Conservation (phyloP, 495 filamentous ascomycete species). For the Hypoxylon lienhwacheense region DNA sequence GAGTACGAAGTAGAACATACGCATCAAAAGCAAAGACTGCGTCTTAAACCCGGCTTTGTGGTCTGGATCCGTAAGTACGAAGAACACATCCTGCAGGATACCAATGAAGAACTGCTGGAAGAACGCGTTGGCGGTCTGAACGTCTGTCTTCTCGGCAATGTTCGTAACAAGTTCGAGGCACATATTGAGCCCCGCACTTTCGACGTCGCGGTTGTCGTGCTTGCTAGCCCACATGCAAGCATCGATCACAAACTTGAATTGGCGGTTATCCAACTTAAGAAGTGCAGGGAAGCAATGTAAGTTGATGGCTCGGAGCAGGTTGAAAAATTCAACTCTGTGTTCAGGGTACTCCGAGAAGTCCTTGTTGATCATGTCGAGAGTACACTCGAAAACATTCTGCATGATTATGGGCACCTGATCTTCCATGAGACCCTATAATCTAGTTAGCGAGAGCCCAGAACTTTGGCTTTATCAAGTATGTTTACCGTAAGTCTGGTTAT, state of each 20-base stretch:
- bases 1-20: constrained; percentile 92
- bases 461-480: constrained; percentile 34
- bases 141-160: constrained; percentile 85
- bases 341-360: constrained; percentile 99
- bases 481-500: constrained; percentile 93
- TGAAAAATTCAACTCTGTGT: constrained; percentile 98
- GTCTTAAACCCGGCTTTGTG: constrained; percentile 99
- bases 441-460: constrained; percentile 25
- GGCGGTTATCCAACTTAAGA: constrained; percentile 86
- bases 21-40: constrained; percentile 87
- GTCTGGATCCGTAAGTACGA: constrained; percentile 94
- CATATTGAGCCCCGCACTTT: constrained; percentile 97
- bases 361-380: constrained; percentile 99
- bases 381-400: constrained; percentile 99
- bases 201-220: constrained; percentile 97
- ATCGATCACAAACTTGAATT: constrained; percentile 99
- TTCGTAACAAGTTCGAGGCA: constrained; percentile 97
- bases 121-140: constrained; percentile 83
- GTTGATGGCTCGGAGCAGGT: constrained; percentile 92
- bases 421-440: constrained; percentile 76
- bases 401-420: constrained; percentile 96
- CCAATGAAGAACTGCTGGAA: constrained; percentile 95
- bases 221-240: constrained; percentile 99
- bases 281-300: constrained; percentile 93
- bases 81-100: constrained; percentile 98